These are phyloP conservation scores for Cucumis hystrix DNA, from an alignment of 306 rosid species.

Conservation along the genomic window DNA sequence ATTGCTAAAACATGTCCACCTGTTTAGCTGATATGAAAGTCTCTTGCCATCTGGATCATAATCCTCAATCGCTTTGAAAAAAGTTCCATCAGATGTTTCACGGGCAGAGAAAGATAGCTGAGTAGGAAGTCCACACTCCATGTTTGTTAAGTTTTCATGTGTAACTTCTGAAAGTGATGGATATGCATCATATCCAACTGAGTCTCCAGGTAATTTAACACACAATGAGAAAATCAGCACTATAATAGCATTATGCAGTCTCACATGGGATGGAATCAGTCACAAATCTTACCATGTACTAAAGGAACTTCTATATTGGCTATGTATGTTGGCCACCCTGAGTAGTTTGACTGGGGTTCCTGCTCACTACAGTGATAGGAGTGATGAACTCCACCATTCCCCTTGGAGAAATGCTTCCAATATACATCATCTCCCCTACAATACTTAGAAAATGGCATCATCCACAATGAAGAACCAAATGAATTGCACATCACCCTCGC, in stretches of 20 bases:
- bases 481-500: constrained; percentile 88
- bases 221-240: constrained; percentile 11
- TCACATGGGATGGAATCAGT: constrained; percentile 4
- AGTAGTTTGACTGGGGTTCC: constrained; percentile 42
- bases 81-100: constrained; percentile 86
- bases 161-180: constrained; percentile 57
- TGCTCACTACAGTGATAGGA: constrained; percentile 63
- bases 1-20: constrained; percentile 26
- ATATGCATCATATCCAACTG: constrained; percentile 60
- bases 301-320: constrained; percentile 87
- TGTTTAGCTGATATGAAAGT: constrained; percentile 59
- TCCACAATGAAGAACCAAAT: constrained; percentile 86
- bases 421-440: constrained; percentile 60
- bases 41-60: constrained; percentile 90
- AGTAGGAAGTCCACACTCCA: constrained; percentile 90
- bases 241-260: constrained; percentile 8
- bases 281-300: constrained; percentile 36
- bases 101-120: constrained; percentile 92
- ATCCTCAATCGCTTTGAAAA: constrained; percentile 89
- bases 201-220: constrained; percentile 9
- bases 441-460: constrained; percentile 91
- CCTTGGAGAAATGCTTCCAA: constrained; percentile 53
- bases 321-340: constrained; percentile 93
- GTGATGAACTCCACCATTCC: constrained; percentile 17
- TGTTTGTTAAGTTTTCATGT: constrained; percentile 45